Percentiles rank a stretch among this genome's conserved stretches.
Conservation (phyloP, 164 flowering plant genomes). For the Nymphaea thermarum region DNA sequence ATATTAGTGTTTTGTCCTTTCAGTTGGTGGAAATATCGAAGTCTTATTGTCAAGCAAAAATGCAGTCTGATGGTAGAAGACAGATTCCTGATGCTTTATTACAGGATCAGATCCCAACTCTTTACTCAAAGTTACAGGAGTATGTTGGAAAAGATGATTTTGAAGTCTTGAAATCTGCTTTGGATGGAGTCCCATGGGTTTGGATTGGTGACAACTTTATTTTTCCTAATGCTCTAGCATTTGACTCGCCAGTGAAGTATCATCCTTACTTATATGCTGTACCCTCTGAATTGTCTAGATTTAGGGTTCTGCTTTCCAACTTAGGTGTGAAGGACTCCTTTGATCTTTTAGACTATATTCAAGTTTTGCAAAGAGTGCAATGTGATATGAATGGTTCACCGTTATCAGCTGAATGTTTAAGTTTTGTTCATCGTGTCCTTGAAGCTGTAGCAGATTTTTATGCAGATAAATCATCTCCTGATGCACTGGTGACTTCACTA, state of each 20-base stretch:
- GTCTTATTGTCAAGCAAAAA: too few species aligned
- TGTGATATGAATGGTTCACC: constrained; percentile 45
- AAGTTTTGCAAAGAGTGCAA: constrained; percentile 51
- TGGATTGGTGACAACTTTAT: constrained; percentile 97
- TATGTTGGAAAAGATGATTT: constrained; percentile 43
- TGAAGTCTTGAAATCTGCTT: constrained; percentile 31
- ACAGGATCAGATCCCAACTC: constrained; percentile 41
- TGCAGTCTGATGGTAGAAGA: constrained; percentile 15
- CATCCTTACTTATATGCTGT: constrained; percentile 88
- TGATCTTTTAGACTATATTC: constrained; percentile 53
- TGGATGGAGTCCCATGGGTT: constrained; percentile 70
- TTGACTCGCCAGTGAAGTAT: constrained; percentile 92
- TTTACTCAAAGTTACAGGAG: constrained; percentile 67
- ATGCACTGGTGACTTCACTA: constrained; percentile 25
- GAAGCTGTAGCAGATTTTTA: constrained; percentile 78
- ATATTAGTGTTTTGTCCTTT: constrained; percentile 28
- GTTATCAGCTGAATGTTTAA: constrained; percentile 63
- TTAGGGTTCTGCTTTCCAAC: constrained; percentile 56
- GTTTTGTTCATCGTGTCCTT: constrained; percentile 67
- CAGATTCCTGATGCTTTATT: constrained; percentile 35
- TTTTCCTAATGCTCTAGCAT: constrained; percentile 64
- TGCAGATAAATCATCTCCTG: constrained; percentile 31
- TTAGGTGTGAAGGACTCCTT: constrained; percentile 71
- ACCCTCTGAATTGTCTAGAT: constrained; percentile 80
- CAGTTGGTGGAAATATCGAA: constrained; percentile 16